phyloP scores from a whole-genome alignment of 257 asterid species.

The Fraxinus excelsior region DNA sequence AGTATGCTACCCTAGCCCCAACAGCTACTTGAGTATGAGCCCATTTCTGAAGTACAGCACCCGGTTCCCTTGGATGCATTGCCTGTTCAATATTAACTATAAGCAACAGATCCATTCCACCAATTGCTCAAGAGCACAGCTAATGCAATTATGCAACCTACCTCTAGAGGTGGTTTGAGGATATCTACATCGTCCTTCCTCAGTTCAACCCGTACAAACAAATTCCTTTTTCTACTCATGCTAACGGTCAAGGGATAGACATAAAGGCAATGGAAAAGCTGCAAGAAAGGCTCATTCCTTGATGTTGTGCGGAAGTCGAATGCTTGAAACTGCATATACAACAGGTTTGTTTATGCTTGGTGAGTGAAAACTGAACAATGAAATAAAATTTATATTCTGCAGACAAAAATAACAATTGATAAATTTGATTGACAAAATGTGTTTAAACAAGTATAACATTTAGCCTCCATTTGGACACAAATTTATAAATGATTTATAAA shows the following conservation, averaged over 20 bases:
- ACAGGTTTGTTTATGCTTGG: conserved; percentile 16
- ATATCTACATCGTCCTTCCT: conserved; percentile 84
- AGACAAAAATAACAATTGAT: too few species aligned
- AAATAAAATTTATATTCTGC: too few species aligned
- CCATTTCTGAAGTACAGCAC: conserved; percentile 70
- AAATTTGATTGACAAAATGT: too few species aligned
- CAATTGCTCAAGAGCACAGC: conserved; percentile 27
- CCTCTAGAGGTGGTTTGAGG: conserved; percentile 83
- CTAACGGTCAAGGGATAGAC: conserved; percentile 86
- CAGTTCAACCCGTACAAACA: conserved; percentile 93
- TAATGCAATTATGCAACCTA: conserved; percentile 41
- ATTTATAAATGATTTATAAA: too few species aligned
- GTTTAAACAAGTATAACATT: too few species aligned
- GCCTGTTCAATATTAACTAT: conserved; percentile 55
- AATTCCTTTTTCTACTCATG: conserved; percentile 90
- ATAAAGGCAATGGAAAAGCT: conserved; percentile 97
- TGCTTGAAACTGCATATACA: conserved; percentile 79
- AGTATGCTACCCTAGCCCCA: conserved; percentile 91
- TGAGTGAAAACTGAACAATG: neutral
- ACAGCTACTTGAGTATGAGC: conserved; percentile 92
- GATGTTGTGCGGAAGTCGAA: conserved; percentile 95
- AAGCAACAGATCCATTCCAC: conserved; percentile 31
- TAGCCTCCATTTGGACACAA: too few species aligned
- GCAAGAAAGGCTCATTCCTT: conserved; percentile 96
- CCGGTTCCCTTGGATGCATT: conserved; percentile 87